Conservation (phyloP, 2,329 filamentous ascomycete genomes). For the Colletotrichum coccodes region DNA sequence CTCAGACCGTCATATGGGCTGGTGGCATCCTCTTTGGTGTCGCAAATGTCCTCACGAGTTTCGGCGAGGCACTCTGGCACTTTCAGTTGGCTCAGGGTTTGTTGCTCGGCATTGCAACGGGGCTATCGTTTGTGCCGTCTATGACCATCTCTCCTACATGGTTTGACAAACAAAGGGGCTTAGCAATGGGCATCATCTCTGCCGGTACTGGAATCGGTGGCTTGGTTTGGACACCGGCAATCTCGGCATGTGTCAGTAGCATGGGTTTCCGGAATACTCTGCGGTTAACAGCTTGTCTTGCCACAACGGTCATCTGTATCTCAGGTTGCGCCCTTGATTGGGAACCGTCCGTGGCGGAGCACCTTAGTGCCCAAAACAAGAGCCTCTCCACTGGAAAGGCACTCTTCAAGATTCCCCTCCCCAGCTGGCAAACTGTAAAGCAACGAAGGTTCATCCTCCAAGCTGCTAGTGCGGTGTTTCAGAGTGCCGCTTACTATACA, state of each 20-base stretch:
- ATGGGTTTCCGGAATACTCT: background rate
- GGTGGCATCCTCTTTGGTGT: conserved; percentile 46
- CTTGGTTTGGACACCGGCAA: conserved; percentile 41
- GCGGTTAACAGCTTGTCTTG: background rate
- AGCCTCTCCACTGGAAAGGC: background rate
- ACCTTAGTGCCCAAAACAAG: background rate
- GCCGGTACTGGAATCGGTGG: conserved; percentile 50
- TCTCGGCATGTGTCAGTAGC: conserved; percentile 27
- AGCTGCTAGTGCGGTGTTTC: background rate
- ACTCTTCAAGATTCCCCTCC: background rate
- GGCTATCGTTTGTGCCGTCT: conserved; percentile 49
- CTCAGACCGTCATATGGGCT: background rate
- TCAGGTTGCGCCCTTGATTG: background rate
- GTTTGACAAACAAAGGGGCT: conserved; percentile 46
- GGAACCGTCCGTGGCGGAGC: background rate
- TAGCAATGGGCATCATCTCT: conserved; percentile 50
- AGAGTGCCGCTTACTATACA: background rate
- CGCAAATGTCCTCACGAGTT: conserved; percentile 43
- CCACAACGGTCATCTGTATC: background rate
- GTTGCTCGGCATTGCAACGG: conserved; percentile 48
- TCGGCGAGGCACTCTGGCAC: conserved; percentile 41
- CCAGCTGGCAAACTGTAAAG: background rate
- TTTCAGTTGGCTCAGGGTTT: conserved; percentile 45
- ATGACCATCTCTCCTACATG: conserved; percentile 50
- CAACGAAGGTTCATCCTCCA: background rate